These are phyloP conservation scores for Marvania coccoides DNA, from an alignment of 139 green algal genomes.

Conservation along the genomic window DNA sequence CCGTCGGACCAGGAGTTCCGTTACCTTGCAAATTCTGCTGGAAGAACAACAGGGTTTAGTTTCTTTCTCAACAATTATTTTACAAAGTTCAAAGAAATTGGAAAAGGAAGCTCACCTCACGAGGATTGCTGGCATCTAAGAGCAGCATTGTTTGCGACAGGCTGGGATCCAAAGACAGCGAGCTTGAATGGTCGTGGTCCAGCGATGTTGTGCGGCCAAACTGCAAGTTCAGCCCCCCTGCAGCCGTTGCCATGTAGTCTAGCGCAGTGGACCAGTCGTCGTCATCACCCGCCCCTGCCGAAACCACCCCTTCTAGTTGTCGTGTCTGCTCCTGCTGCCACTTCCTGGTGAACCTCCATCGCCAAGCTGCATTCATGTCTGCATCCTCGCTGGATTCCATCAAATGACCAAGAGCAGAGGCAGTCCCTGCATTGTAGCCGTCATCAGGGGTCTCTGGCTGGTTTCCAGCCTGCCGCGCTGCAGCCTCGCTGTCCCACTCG, in stretches of 20 bases:
- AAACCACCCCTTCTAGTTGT: conserved; percentile 12
- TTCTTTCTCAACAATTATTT: not conserved
- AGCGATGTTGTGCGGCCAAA: not conserved
- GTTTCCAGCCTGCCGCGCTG: too few species aligned
- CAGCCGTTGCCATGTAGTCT: conserved; percentile 3
- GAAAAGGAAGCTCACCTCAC: not conserved
- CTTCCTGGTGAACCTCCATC: conserved; percentile 32
- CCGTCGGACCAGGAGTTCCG: not conserved
- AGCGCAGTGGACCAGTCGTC: conserved; percentile 25
- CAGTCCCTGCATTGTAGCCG: not conserved
- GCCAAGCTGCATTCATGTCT: conserved; percentile 20
- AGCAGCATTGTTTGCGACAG: conserved; percentile 13
- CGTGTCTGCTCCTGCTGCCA: conserved; percentile 27
- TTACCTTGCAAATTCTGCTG: not conserved
- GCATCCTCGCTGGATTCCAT: not conserved
- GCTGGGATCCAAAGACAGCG: not conserved
- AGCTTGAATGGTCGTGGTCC: not conserved
- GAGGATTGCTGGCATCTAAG: not conserved
- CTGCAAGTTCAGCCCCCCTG: conserved; percentile 13
- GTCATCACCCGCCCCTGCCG: conserved; percentile 9
- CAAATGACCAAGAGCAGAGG: not conserved
- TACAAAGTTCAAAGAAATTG: not conserved
- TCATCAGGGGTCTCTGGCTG: too few species aligned
- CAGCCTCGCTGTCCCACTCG: too few species aligned
- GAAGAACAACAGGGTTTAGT: not conserved